Base-by-base conservation (phyloP, 2,329 filamentous ascomycete species). In the Phialemoniopsis sp. region DNA sequence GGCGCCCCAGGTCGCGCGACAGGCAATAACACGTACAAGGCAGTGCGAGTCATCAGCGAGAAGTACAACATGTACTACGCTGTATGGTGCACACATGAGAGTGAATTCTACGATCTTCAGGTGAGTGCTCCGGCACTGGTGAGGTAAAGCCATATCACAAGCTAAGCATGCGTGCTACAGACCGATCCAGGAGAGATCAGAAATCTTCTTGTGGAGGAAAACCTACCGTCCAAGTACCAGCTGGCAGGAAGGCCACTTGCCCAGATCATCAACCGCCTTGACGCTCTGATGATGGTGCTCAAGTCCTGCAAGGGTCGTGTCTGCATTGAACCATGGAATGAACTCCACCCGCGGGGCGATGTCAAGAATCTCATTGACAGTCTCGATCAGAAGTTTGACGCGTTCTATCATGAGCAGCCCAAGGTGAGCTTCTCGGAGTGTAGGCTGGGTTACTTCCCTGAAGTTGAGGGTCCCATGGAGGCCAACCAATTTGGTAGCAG, bases 51-150 rank as follows among this genome's bases (percentile, higher is more conserved):
- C 3, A 62, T 78, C 4, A 60, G 68, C 1, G 54, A 70, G 4
- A 58, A 60, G 8, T 85, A 84, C 49, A 76, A 72, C 49, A 53
- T 85, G 8, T 76, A 79, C 44, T 86, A 86, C 49, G 72, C 77
- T 0, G 77, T 84, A 0, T 86, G 82, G 81, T 87, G 82, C 49
- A 82, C 63, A 7, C 78, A 79, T 37, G 80, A 85, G 50, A 72
- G 76, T 37, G 80, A 86, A 53, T 66, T 83, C 3, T 87, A 85
- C 52, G 71, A 85, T n/a, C n/a, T n/a, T n/a, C n/a, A n/a, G n/a
- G n/a, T n/a, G n/a, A n/a, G n/a, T n/a, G n/a, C n/a, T n/a, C n/a
- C n/a, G n/a, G n/a, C n/a, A n/a, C n/a, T n/a, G n/a, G n/a, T n/a
- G n/a, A n/a, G n/a, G n/a, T n/a, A n/a, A n/a, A n/a, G n/a, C n/a